A percentile compares a stretch with the other conserved stretches of the same genome.
Evolutionary conservation across 2,329 filamentous ascomycete species (phyloP).

Genomic region (Pseudonectria buxi): DNA sequence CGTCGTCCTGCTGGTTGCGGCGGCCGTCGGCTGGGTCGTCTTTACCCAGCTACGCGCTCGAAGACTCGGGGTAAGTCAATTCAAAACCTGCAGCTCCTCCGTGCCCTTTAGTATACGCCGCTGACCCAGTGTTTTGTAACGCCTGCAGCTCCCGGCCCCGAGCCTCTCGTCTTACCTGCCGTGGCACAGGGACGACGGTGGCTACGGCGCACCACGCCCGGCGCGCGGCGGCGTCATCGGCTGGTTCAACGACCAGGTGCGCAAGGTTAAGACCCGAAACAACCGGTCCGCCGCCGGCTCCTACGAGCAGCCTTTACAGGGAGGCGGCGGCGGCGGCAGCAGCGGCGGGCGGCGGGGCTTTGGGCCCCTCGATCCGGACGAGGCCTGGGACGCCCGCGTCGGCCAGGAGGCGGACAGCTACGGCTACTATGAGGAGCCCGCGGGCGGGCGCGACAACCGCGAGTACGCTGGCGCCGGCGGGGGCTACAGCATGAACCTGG

Average conservation of each 20-base stretch:
- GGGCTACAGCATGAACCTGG: constrained; percentile 45
- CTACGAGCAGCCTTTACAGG: constrained; percentile 56
- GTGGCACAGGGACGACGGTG: constrained; percentile 48
- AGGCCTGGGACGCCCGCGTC: constrained; percentile 78
- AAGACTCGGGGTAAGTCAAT: constrained; percentile 56
- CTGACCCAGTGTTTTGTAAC: not conserved
- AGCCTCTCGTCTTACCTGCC: constrained; percentile 63
- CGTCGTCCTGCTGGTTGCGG: constrained; percentile 52
- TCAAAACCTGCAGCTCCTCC: too few species aligned
- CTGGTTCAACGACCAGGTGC: constrained; percentile 65
- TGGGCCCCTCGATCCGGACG: constrained; percentile 69
- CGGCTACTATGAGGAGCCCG: constrained; percentile 64
- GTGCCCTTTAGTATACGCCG: not conserved
- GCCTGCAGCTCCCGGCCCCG: constrained; percentile 58
- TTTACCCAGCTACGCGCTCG: constrained; percentile 68
- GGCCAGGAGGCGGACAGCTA: constrained; percentile 64
- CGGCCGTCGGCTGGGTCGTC: constrained; percentile 58
- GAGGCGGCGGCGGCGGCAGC: constrained; percentile 30
- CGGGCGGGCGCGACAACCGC: constrained; percentile 24
- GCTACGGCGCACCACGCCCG: constrained; percentile 46
- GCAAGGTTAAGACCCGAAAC: constrained; percentile 57
- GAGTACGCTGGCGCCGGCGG: constrained; percentile 28
- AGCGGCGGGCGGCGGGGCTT: constrained; percentile 47
- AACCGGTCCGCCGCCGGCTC: constrained; percentile 61
- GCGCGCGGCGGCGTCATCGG: constrained; percentile 58